These are phyloP conservation scores for Spergularia azorica DNA, from an alignment of 179 eudicot species.

Conservation along the genomic window DNA sequence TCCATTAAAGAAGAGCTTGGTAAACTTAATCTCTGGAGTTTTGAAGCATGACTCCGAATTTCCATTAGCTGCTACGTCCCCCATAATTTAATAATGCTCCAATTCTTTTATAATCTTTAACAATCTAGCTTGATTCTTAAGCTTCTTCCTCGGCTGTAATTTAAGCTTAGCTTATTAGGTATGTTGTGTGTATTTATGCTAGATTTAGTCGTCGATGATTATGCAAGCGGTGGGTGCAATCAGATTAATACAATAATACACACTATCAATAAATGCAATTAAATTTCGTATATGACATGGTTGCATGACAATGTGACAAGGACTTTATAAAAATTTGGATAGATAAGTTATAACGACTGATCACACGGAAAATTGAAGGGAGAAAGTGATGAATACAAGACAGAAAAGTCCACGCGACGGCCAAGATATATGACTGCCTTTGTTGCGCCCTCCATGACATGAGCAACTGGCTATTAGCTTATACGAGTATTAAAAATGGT, in stretches of 20 bases:
- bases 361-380: background rate
- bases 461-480: background rate
- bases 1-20: constrained; percentile 66
- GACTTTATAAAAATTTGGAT: background rate
- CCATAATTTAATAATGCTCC: constrained; percentile 16
- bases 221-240: background rate
- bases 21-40: constrained; percentile 49
- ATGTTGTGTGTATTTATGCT: background rate
- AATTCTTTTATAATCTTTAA: background rate
- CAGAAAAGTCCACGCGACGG: background rate
- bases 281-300: background rate
- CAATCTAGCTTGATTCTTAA: background rate
- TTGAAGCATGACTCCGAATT: constrained; percentile 2
- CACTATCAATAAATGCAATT: background rate
- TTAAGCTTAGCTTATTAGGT: background rate
- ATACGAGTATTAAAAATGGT: too few relatives aligned
- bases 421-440: background rate
- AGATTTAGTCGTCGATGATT: too few relatives aligned
- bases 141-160: background rate
- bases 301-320: constrained; percentile 7
- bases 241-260: background rate
- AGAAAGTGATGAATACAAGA: background rate
- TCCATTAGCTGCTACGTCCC: constrained; percentile 27
- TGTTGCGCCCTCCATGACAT: background rate
- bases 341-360: too few relatives aligned